Evolutionary conservation across 495 filamentous ascomycete genomes (phyloP), one percentile per base, ranked within the genome.

Genomic region (Trichoderma parareesei): DNA sequence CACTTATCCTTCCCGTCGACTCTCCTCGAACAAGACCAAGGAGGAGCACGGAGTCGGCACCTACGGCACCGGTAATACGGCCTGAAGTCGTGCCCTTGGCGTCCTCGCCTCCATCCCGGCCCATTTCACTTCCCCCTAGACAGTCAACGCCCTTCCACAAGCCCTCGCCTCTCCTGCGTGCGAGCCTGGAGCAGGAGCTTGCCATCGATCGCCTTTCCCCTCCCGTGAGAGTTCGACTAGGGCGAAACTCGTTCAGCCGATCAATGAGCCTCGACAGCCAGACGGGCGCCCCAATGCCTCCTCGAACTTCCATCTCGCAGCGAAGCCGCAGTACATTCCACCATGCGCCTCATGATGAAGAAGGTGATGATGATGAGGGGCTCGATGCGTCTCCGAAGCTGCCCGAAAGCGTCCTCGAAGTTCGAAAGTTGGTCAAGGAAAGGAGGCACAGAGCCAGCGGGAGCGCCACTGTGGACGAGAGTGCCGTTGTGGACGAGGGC

Each of bases 391-490:
- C 61, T 13, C 61, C 61, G 41, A n/a, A 27, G 20, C 61, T 63
- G 1, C 61, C 61, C 3, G 61, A 63, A 11, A 18, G 40, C 5
- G 61, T 63, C 10, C 40, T 63, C 10, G 61, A 41, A n/a, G 49
- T 63, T 44, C 61, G 61, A 8, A 63, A 48, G 11, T 35, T 46
- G 33, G 33, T 38, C 57, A 13, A 72, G 61, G 27, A 70, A 71
- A n/a, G 65, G 68, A 4, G 70, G 67, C 2, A 67, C 66, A 38
- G 61, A 65, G 4, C 49, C 43, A 62, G 64, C n/a, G 70, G 70
- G 42, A 62, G 64, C 43, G 48, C 63, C 5, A 64, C 57, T 40
- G 75, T 38, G 2, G 53, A 11, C 2, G 64, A 72, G 27, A 27
- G 27, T 27, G 27, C 27, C 27, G 27, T 27, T 27, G 55, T 69